A percentile compares a stretch with the other conserved stretches of the same genome.
phyloP scores from a whole-genome alignment of 768 basidiomycete species.

The Lactifluus volemus region DNA sequence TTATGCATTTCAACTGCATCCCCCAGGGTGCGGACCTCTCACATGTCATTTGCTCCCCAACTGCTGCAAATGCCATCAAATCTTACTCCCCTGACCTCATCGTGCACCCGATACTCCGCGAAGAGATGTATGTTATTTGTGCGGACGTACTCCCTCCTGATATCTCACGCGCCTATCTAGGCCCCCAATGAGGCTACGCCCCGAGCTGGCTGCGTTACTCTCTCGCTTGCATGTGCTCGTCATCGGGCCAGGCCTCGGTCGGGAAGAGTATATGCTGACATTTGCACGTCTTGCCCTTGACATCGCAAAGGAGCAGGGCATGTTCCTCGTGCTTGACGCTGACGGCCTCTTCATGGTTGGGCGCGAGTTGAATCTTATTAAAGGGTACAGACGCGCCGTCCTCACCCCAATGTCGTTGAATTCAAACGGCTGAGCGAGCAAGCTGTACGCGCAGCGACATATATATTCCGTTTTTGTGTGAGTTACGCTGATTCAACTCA shows the following conservation, averaged over 20 bases:
- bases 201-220: constrained; percentile 58
- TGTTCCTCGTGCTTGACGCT: constrained; percentile 92
- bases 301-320: constrained; percentile 58
- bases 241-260: constrained; percentile 90
- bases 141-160: not conserved
- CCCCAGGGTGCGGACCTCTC: constrained; percentile 92
- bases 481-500: not conserved
- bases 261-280: constrained; percentile 82
- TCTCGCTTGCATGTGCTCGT: constrained; percentile 86
- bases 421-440: constrained; percentile 78
- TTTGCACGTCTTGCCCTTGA: constrained; percentile 69
- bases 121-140: constrained; percentile 46
- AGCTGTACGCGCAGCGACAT: constrained; percentile 37
- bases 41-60: constrained; percentile 95
- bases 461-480: not conserved
- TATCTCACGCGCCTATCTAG: constrained; percentile 27
- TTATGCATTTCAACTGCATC: not conserved
- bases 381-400: constrained; percentile 80
- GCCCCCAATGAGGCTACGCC: constrained; percentile 37
- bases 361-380: constrained; percentile 60
- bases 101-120: constrained; percentile 84
- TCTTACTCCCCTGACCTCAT: constrained; percentile 96
- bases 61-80: constrained; percentile 89
- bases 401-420: constrained; percentile 94
- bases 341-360: constrained; percentile 85